phyloP scores from a whole-genome alignment of 352 stramenopile genomes.

The Phytophthora colocasiae region DNA sequence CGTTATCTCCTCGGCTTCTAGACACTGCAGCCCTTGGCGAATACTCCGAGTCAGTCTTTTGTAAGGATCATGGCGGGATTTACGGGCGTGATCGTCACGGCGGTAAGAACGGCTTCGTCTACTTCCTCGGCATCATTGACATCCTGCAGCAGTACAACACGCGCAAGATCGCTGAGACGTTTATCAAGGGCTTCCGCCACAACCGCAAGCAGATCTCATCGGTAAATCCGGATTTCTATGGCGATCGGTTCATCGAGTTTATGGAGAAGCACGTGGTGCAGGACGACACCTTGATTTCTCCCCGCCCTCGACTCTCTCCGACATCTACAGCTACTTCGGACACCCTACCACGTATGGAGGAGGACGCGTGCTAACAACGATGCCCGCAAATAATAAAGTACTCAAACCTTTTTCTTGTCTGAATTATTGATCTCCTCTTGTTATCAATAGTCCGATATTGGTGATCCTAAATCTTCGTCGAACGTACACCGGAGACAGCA shows the following conservation, averaged over 20 bases:
- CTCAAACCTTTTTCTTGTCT: too few relatives aligned
- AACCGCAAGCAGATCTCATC: slow-evolving; percentile 90
- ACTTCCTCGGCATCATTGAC: slow-evolving; percentile 94
- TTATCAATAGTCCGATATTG: not conserved
- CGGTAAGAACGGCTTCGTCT: slow-evolving; percentile 84
- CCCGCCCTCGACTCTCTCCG: slow-evolving; percentile 10
- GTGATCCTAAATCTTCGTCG: not conserved
- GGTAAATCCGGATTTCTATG: slow-evolving; percentile 89
- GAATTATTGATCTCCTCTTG: too few relatives aligned
- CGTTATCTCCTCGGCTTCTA: slow-evolving; percentile 60
- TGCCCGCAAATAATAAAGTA: too few relatives aligned
- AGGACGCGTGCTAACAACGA: slow-evolving; percentile 23
- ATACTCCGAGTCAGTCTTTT: slow-evolving; percentile 76
- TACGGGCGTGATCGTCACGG: slow-evolving; percentile 65
- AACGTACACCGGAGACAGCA: not conserved
- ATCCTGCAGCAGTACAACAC: slow-evolving; percentile 95
- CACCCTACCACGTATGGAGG: slow-evolving; percentile 10
- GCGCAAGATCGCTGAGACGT: slow-evolving; percentile 91
- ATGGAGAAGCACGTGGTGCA: slow-evolving; percentile 83
- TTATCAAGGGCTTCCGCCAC: slow-evolving; percentile 88
- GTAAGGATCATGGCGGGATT: slow-evolving; percentile 77
- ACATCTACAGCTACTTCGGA: slow-evolving; percentile 14
- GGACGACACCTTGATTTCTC: slow-evolving; percentile 56
- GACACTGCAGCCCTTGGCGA: slow-evolving; percentile 51
- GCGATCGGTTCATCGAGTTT: slow-evolving; percentile 91